A percentile compares a stretch with the other conserved stretches of the same genome.
phyloP scores from a whole-genome alignment of 2,329 filamentous ascomycete genomes.

The Fusarium sp. region DNA sequence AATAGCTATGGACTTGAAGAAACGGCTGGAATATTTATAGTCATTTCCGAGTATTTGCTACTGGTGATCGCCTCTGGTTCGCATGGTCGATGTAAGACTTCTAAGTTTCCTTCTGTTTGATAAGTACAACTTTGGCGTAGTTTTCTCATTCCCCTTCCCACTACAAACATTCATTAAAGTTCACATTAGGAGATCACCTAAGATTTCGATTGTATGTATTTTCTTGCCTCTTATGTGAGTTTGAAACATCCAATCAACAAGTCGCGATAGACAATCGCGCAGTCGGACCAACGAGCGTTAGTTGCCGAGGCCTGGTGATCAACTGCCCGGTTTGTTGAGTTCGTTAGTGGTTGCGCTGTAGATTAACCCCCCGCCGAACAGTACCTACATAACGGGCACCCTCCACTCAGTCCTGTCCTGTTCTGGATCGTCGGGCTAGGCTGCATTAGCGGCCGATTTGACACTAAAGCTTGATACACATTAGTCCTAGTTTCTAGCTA shows the following conservation, averaged over 20 bases:
- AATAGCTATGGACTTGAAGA: not conserved
- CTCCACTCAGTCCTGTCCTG: not conserved
- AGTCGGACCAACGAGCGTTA: not conserved
- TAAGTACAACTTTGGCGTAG: slow-evolving; percentile 1
- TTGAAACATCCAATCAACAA: not conserved
- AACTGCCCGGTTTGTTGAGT: not conserved
- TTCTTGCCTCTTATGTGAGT: not conserved
- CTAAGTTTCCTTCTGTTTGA: not conserved
- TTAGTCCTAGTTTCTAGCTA: slow-evolving; percentile 6
- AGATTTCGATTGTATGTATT: not conserved
- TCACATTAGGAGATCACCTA: not conserved
- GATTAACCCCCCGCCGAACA: not conserved
- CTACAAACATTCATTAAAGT: not conserved
- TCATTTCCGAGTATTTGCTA: not conserved
- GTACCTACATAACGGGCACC: not conserved
- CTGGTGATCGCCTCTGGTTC: not conserved
- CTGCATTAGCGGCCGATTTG: slow-evolving; percentile 41
- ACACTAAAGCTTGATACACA: slow-evolving; percentile 23
- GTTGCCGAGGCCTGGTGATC: not conserved
- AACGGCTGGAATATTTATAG: slow-evolving; percentile 4
- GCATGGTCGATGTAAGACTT: not conserved
- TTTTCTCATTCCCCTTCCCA: not conserved
- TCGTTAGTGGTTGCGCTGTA: not conserved
- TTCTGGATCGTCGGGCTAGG: slow-evolving; percentile 14
- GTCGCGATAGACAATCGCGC: not conserved